A percentile compares a stretch with the other conserved stretches of the same genome.
Conservation (phyloP, 345 rosid species). For the Bruguiera parviflora region DNA sequence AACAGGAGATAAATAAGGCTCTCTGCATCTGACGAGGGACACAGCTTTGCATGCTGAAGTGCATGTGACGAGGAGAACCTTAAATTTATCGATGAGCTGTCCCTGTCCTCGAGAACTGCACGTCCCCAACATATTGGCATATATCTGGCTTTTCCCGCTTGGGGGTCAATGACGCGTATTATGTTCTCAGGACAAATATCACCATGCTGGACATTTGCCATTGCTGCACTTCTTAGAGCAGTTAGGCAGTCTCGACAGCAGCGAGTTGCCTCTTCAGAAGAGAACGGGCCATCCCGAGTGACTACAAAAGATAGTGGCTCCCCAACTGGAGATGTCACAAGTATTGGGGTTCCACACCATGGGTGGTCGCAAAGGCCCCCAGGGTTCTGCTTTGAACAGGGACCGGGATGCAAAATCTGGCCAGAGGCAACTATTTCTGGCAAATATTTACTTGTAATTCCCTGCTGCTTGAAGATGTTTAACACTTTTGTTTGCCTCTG, state of each 20-base stretch:
- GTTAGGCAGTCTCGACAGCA: conserved; percentile 58
- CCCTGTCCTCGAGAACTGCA: conserved; percentile 62
- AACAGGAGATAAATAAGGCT: conserved; percentile 52
- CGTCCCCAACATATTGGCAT: conserved; percentile 57
- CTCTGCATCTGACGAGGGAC: conserved; percentile 66
- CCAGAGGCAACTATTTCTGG: conserved; percentile 55
- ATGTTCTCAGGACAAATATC: conserved; percentile 60
- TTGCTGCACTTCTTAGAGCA: conserved; percentile 49
- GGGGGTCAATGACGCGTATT: conserved; percentile 30
- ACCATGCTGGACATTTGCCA: conserved; percentile 55
- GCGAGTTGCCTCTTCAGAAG: conserved; percentile 44
- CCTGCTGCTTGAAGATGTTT: conserved; percentile 50
- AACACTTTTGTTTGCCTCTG: conserved; percentile 67
- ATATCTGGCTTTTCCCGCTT: conserved; percentile 28
- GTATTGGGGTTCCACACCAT: conserved; percentile 62
- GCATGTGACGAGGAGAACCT: conserved; percentile 63
- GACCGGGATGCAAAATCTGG: conserved; percentile 51
- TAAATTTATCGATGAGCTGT: conserved; percentile 53
- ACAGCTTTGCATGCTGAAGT: conserved; percentile 59
- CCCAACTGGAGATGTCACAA: conserved; percentile 54
- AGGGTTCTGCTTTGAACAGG: conserved; percentile 43
- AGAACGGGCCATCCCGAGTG: conserved; percentile 39
- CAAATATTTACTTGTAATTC: conserved; percentile 41
- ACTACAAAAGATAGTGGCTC: conserved; percentile 46
- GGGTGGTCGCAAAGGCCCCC: conserved; percentile 56